phyloP scores from a whole-genome alignment of 768 basidiomycete genomes.

The Podaxis mareebaensis region DNA sequence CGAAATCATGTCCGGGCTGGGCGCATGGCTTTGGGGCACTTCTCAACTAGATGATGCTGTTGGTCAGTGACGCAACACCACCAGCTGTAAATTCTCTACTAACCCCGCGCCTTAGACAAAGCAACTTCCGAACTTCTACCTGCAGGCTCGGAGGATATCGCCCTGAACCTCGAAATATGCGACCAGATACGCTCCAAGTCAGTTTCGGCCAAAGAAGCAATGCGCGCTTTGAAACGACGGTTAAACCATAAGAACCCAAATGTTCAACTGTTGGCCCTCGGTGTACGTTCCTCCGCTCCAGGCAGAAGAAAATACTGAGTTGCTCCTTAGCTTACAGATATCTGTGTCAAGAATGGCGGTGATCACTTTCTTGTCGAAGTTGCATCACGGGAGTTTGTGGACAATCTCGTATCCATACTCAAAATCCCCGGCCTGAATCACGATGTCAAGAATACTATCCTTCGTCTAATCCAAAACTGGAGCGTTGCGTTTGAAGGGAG shows the following conservation, averaged over 20 bases:
- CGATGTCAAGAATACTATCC: constrained; percentile 79
- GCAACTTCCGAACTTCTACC: constrained; percentile 92
- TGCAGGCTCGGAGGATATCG: constrained; percentile 84
- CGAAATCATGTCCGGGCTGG: constrained; percentile 55
- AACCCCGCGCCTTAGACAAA: constrained; percentile 59
- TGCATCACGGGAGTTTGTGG: constrained; percentile 89
- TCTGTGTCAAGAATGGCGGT: constrained; percentile 96
- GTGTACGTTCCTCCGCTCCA: constrained; percentile 52
- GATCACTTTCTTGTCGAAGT: constrained; percentile 86
- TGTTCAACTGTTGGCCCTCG: constrained; percentile 85
- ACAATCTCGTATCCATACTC: constrained; percentile 88
- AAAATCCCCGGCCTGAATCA: constrained; percentile 74
- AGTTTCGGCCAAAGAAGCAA: constrained; percentile 80
- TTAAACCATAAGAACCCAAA: constrained; percentile 95
- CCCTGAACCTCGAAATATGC: constrained; percentile 91
- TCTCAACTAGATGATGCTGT: constrained; percentile 83
- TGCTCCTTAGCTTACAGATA: constrained; percentile 71
- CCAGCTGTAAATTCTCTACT: constrained; percentile 9
- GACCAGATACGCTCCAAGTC: constrained; percentile 95
- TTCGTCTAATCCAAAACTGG: constrained; percentile 92
- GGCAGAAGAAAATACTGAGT: neutral
- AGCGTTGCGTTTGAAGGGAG: constrained; percentile 87
- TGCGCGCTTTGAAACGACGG: constrained; percentile 84
- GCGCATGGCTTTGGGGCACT: constrained; percentile 77
- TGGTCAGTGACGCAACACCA: constrained; percentile 47